Conservation (phyloP, 2,329 filamentous ascomycete genomes). For the Trichoderma sp. region DNA sequence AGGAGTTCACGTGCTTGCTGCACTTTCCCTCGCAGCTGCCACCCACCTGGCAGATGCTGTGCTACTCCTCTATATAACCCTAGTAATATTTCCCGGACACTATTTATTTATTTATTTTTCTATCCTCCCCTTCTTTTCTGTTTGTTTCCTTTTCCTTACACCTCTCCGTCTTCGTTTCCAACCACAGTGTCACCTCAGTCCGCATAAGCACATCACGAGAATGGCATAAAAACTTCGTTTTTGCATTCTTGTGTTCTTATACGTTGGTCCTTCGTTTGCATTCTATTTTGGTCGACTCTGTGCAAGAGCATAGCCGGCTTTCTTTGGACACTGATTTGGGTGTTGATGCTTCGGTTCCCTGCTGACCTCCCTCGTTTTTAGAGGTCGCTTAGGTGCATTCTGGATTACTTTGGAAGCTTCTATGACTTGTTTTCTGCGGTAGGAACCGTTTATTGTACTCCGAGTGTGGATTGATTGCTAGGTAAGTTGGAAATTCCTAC, state of each 20-base stretch:
- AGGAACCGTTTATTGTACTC: neutral
- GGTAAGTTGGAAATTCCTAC: neutral
- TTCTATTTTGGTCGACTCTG: too few species aligned
- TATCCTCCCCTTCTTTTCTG: neutral
- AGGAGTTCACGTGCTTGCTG: conserved; percentile 6
- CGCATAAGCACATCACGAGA: neutral
- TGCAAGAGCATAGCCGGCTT: neutral
- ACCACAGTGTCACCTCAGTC: neutral
- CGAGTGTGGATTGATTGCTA: neutral
- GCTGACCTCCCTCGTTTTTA: neutral
- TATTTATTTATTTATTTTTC: neutral
- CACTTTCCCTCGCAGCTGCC: conserved; percentile 6
- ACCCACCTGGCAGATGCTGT: neutral
- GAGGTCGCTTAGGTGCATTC: neutral
- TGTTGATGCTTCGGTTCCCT: neutral
- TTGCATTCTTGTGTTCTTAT: neutral
- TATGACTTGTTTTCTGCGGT: neutral
- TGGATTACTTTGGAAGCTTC: neutral
- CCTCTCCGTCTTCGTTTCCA: neutral
- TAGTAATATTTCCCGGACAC: too few species aligned
- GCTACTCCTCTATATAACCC: too few species aligned
- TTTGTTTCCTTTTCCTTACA: neutral
- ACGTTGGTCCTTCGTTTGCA: neutral
- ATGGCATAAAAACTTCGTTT: neutral
- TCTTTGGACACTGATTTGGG: neutral